Percentiles rank a stretch among this genome's conserved stretches.
Evolutionary conservation across 1,139 yeast species (phyloP).

Genomic region (Kodamaea arcana): DNA sequence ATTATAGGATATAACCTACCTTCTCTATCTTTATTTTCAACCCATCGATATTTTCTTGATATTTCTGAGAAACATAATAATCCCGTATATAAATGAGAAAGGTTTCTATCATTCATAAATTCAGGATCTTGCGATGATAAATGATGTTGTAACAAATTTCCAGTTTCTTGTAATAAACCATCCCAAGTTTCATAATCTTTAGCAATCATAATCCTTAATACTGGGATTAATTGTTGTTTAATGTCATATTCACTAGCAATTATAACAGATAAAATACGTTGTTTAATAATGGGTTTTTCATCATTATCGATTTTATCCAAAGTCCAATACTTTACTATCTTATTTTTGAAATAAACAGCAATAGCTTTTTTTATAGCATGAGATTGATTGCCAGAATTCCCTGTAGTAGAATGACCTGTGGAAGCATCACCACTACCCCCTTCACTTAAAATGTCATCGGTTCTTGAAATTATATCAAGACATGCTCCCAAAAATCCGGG

Average conservation of each 20-base stretch:
- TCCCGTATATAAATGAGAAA: slow-evolving; percentile 68
- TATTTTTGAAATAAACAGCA: slow-evolving; percentile 83
- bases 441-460: slow-evolving; percentile 22
- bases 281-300: slow-evolving; percentile 71
- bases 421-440: no score
- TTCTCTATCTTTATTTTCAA: slow-evolving; percentile 54
- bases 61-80: slow-evolving; percentile 72
- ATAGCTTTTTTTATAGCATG: slow-evolving; percentile 69
- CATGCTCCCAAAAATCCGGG: slow-evolving; percentile 85
- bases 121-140: slow-evolving; percentile 15
- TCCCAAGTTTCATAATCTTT: slow-evolving; percentile 80
- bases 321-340: slow-evolving; percentile 63
- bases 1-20: slow-evolving; percentile 58
- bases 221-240: slow-evolving; percentile 66
- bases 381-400: no score
- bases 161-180: slow-evolving; percentile 53
- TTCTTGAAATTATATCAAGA: slow-evolving; percentile 56
- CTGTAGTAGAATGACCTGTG: slow-evolving; percentile 47
- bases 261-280: slow-evolving; percentile 48
- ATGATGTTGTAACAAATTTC: slow-evolving; percentile 48
- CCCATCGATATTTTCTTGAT: slow-evolving; percentile 75
- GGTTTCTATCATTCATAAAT: slow-evolving; percentile 34
- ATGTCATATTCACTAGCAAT: slow-evolving; percentile 41
- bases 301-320: slow-evolving; percentile 47
- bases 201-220: slow-evolving; percentile 59